These are phyloP conservation scores for Wilcoxina mikolae DNA, from an alignment of 495 filamentous ascomycete genomes.

Conservation along the genomic window DNA sequence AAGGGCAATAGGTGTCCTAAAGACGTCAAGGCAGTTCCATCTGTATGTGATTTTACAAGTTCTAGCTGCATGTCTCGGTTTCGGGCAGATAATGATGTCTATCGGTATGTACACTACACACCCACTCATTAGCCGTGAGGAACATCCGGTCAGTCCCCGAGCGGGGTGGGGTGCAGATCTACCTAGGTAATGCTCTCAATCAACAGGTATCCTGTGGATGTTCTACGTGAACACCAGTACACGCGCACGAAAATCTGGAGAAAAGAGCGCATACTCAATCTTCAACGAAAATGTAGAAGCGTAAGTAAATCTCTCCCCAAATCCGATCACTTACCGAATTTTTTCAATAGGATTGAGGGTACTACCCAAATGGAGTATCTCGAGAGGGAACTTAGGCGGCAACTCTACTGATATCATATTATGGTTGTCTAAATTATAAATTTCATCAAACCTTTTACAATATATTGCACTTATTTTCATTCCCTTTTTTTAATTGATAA, in stretches of 20 bases:
- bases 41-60: slow-evolving; percentile 26
- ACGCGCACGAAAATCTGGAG: slow-evolving; percentile 23
- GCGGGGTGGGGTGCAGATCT: too few species aligned
- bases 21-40: slow-evolving; percentile 29
- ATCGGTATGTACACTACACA: slow-evolving; percentile 29
- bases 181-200: too few species aligned
- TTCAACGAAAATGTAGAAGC: slow-evolving; percentile 29
- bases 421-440: too few species aligned
- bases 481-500: too few species aligned
- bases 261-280: slow-evolving; percentile 30
- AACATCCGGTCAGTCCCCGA: too few species aligned
- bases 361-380: slow-evolving; percentile 26
- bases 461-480: too few species aligned
- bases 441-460: too few species aligned
- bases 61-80: slow-evolving; percentile 23
- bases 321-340: slow-evolving; percentile 7
- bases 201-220: slow-evolving; percentile 29
- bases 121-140: too few species aligned
- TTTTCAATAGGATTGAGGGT: slow-evolving; percentile 21
- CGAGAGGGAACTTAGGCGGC: slow-evolving; percentile 25
- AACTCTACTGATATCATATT: slow-evolving; percentile 27
- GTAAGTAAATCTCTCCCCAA: slow-evolving; percentile 10
- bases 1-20: slow-evolving; percentile 19
- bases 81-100: slow-evolving; percentile 29
- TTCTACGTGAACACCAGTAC: slow-evolving; percentile 28